phyloP scores from a whole-genome alignment of 768 basidiomycete genomes.

The Termitomyces sp. region DNA sequence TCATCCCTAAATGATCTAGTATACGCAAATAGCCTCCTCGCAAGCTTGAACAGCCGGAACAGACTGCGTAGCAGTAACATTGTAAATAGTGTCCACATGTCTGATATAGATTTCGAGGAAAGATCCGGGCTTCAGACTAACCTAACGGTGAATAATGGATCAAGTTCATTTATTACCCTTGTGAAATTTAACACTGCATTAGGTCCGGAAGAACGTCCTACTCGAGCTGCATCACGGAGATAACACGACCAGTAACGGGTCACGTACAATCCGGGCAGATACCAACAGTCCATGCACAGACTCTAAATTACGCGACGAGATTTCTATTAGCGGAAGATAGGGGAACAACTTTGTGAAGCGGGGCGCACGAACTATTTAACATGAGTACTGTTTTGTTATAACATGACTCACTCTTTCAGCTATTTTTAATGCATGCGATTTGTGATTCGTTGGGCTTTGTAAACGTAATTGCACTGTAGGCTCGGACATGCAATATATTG shows the following conservation, averaged over 20 bases:
- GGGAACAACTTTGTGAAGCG: not conserved
- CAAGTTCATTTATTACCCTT: too few species aligned
- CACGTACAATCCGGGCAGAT: not conserved
- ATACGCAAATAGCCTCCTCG: slow-evolving; percentile 43
- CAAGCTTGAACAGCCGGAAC: slow-evolving; percentile 33
- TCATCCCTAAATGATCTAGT: slow-evolving; percentile 18
- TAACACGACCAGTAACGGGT: not conserved
- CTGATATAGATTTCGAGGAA: slow-evolving; percentile 10
- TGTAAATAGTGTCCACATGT: slow-evolving; percentile 9
- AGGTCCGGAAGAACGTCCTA: slow-evolving; percentile 1
- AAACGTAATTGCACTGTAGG: too few species aligned
- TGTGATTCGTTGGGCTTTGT: not conserved
- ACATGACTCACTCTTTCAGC: not conserved
- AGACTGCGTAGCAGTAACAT: slow-evolving; percentile 12
- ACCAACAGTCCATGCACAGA: not conserved
- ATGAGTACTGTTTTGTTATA: not conserved
- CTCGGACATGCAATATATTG: not conserved
- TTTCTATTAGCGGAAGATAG: not conserved
- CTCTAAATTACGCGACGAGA: not conserved
- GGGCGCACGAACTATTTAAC: not conserved
- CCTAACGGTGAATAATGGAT: not conserved
- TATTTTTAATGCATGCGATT: not conserved
- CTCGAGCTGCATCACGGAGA: not conserved
- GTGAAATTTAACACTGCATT: not conserved
- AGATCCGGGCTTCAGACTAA: not conserved